Evolutionary conservation across 805 yeast genomes (phyloP), one percentile per base, ranked within the genome.

Genomic region (Candida caryicola): DNA sequence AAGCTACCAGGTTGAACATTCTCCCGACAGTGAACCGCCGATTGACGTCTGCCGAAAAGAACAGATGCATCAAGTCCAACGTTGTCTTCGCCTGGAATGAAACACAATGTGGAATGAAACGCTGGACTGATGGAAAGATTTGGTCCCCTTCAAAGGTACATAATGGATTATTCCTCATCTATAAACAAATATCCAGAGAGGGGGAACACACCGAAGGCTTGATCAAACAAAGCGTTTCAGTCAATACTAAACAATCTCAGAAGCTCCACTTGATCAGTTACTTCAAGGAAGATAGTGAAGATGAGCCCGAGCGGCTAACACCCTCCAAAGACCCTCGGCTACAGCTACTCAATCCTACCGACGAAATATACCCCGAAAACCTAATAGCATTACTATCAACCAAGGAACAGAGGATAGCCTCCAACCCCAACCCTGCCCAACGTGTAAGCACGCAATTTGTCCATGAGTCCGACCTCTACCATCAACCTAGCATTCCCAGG

Each of bases 71-170:
- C 29, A 59, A 60, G 15, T 69, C 79, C 6, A 87, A 87, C 3
- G 69, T 81, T 2, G 73, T 83, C 2, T 83, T 77, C 49, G 74
- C 82, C 6, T 83, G 89, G 89, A 82, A 79, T 54, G 90, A 83
- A 54, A 64, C 71, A 10, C 81, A 77, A 47, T 78, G 85, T 30
- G 83, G 80, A 13, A 81, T 84, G 79, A 74, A 79, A 45, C 62
- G 90, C 19, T 83, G 91, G 90, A 83, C 90, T 1, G 91, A 83
- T 51, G 87, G 90, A 14, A 74, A 75, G 45, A 69, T 74, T 23
- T 83, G 91, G 90, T 70, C 79, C 41, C 85, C 89, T 2, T 77
- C 85, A 0, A 69, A 88, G 41, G 88, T 84, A 1, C 51, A 54
- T 29, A 34, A 40, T 28, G 48, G 49, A 2, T 50, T 47, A 17